These are phyloP conservation scores for Metahyphopichia silvanorum DNA, from an alignment of 805 yeast genomes.

Conservation along the genomic window DNA sequence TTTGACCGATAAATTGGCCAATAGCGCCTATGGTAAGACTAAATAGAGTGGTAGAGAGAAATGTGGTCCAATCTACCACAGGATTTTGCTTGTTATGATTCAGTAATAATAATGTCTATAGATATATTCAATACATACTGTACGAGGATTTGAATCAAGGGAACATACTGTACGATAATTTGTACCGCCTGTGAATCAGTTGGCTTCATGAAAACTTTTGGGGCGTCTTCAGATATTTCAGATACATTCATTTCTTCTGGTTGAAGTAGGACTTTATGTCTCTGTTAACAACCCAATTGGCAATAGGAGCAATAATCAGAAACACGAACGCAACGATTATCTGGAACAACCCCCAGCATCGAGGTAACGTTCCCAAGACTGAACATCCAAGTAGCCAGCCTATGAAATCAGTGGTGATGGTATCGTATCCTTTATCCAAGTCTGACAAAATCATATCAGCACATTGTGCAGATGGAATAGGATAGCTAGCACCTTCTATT, in stretches of 20 bases:
- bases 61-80: too few relatives aligned
- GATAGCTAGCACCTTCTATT: constrained; percentile 81
- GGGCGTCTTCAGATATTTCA: too few relatives aligned
- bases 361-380: constrained; percentile 67
- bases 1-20: constrained; percentile 22
- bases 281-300: constrained; percentile 45
- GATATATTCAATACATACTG: too few relatives aligned
- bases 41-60: too few relatives aligned
- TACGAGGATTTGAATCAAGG: too few relatives aligned
- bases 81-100: too few relatives aligned
- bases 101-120: too few relatives aligned
- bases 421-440: constrained; percentile 63
- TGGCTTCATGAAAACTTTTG: too few relatives aligned
- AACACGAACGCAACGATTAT: constrained; percentile 32
- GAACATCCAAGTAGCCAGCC: constrained; percentile 78
- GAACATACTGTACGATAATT: too few relatives aligned
- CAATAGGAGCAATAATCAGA: constrained; percentile 51
- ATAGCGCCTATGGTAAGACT: not conserved
- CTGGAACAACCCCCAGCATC: constrained; percentile 52
- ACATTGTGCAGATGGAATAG: constrained; percentile 67
- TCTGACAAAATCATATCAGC: constrained; percentile 55
- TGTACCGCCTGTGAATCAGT: too few relatives aligned
- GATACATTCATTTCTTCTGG: constrained; percentile 2
- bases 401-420: constrained; percentile 75
- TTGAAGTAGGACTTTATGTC: constrained; percentile 51